Evolutionary conservation across 495 filamentous ascomycete species (phyloP), one percentile per base, ranked within the genome.

Genomic region (Penicillium maclennaniae): DNA sequence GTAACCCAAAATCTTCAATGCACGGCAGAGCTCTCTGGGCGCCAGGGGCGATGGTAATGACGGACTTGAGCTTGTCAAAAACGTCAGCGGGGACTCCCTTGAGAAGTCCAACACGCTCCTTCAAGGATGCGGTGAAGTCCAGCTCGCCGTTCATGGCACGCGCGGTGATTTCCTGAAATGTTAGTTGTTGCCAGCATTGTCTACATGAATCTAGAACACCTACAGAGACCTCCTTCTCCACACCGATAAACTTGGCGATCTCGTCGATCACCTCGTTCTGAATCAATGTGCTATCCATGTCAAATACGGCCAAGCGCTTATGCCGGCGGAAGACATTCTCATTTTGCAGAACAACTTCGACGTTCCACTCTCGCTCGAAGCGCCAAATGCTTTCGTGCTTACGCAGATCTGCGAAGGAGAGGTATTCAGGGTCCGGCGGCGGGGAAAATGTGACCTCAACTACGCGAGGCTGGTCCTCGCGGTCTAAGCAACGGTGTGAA

Each of bases 251-350:
- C 31, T 84, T 82, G 19, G 93, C 93, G 49, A 98, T 86, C 61
- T 97, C 84, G 61, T 98, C 93, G 61, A 98, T 96, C 20, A 95
- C 89, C 74, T 98, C 93, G 64, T 98, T 90, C 51, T 92, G 83
- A 59, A 98, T 97, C 50, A 98, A 78, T 0, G 93, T 98, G 54
- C 86, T 91, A 69, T 98, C 93, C 93, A 98, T 98, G 65, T 98
- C 93, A 60, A 98, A 98, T 23, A 95, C 84, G 2, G 88, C 91
- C 6, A 98, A 73, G 3, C 88, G 84, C 63, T 89, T 87, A 65
- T 91, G 79, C 20, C 83, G 79, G 39, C 87, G 80, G 74, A 84
- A 89, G n/a, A 89, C 75, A 27, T 75, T 80, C 54, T 91, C 87
- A 42, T 62, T 59, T 65, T 91, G 86, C 45, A 95, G 72, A 9